These are phyloP conservation scores for Globisporangium rhizosaccharum DNA, from an alignment of 352 stramenopile genomes.

Conservation along the genomic window DNA sequence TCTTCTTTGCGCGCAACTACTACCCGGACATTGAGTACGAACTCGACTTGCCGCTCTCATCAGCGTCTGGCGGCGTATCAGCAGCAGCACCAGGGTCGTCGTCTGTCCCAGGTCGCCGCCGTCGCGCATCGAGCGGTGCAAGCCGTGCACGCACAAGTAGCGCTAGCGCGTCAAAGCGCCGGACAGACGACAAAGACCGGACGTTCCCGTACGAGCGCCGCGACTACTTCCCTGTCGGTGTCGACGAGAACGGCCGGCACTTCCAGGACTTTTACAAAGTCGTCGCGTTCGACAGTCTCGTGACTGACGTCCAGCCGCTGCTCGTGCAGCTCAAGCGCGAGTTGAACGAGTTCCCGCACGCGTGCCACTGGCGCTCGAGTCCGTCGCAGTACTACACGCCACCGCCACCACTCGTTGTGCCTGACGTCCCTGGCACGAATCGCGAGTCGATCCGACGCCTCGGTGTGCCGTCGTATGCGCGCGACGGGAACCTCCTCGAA, in stretches of 20 bases:
- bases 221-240: slow-evolving; percentile 62
- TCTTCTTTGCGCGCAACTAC: slow-evolving; percentile 89
- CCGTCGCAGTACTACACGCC: slow-evolving; percentile 31
- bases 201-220: slow-evolving; percentile 61
- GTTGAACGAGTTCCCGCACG: slow-evolving; percentile 67
- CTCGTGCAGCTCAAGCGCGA: slow-evolving; percentile 73
- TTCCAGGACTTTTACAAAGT: slow-evolving; percentile 88
- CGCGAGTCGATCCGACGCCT: slow-evolving; percentile 15
- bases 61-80: neutral
- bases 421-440: slow-evolving; percentile 7
- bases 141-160: slow-evolving; percentile 1
- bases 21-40: slow-evolving; percentile 73
- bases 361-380: slow-evolving; percentile 53
- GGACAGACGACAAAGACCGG: slow-evolving; percentile 30
- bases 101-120: slow-evolving; percentile 2
- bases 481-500: slow-evolving; percentile 95
- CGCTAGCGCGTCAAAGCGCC: slow-evolving; percentile 9
- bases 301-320: slow-evolving; percentile 63
- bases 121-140: slow-evolving; percentile 9
- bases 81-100: neutral
- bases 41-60: slow-evolving; percentile 17
- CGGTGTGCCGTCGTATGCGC: slow-evolving; percentile 57
- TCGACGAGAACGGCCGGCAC: slow-evolving; percentile 70
- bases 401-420: slow-evolving; percentile 2
- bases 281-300: slow-evolving; percentile 64